Percentiles rank a stretch among this genome's conserved stretches.
phyloP scores from a whole-genome alignment of 345 rosid genomes.

The Syzygium aqueum region DNA sequence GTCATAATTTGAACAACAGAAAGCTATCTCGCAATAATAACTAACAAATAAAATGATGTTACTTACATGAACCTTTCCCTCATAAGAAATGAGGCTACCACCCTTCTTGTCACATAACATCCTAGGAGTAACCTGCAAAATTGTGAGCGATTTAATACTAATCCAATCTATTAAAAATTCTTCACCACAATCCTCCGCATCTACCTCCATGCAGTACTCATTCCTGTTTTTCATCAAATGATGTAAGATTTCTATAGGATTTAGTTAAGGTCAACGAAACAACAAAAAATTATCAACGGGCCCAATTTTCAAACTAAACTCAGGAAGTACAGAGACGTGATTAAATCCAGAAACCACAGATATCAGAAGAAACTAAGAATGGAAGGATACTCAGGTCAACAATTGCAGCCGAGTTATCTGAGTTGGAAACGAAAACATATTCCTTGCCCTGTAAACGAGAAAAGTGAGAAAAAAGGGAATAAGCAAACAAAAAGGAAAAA shows the following conservation, averaged over 20 bases:
- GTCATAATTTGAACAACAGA: not conserved
- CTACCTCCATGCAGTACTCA: conserved; percentile 89
- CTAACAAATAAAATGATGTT: not conserved
- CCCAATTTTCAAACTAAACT: not conserved
- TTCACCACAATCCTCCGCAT: not conserved
- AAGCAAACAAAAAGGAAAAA: not conserved
- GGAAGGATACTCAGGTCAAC: conserved; percentile 82
- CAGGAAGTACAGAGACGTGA: not conserved
- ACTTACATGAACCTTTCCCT: conserved; percentile 89
- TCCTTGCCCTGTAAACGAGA: conserved; percentile 65
- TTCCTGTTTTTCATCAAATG: conserved; percentile 78
- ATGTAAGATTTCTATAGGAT: conserved; percentile 57
- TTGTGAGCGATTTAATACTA: not conserved
- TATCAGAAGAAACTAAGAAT: not conserved
- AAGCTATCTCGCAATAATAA: not conserved
- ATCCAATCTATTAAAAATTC: not conserved
- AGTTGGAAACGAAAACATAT: conserved; percentile 80
- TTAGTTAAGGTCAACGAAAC: conserved; percentile 29
- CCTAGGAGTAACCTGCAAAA: conserved; percentile 83
- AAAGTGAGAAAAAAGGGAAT: not conserved
- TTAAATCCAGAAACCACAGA: no score
- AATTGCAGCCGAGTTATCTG: conserved; percentile 90
- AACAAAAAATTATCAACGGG: conserved; percentile 9
- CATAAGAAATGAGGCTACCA: conserved; percentile 95
- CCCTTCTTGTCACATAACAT: conserved; percentile 35